These are phyloP conservation scores for Serendipita sp. DNA, from an alignment of 768 basidiomycete genomes.

Conservation along the genomic window DNA sequence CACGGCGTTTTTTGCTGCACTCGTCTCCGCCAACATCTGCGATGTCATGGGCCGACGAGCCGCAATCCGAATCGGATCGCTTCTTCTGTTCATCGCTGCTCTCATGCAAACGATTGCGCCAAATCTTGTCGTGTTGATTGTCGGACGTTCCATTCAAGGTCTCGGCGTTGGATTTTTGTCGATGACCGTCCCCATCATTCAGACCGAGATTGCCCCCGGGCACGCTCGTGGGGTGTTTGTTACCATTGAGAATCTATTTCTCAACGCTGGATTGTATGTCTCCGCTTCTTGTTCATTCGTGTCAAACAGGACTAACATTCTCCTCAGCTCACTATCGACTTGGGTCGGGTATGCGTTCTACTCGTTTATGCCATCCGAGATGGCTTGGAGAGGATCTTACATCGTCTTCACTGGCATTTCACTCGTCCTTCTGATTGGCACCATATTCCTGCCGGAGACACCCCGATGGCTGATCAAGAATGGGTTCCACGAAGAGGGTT, in stretches of 20 bases:
- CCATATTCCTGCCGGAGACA: conserved; percentile 20
- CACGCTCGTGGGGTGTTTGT: conserved; percentile 8
- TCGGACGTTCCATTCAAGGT: conserved; percentile 33
- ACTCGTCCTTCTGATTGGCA: neutral
- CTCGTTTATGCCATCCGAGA: conserved; percentile 6
- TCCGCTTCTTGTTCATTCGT: neutral
- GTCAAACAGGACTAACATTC: neutral
- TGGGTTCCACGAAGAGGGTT: conserved; percentile 8
- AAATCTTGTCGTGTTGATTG: conserved; percentile 25
- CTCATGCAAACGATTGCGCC: conserved; percentile 36
- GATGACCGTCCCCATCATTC: conserved; percentile 8
- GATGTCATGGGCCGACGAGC: conserved; percentile 37
- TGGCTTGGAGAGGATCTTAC: conserved; percentile 9
- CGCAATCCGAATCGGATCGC: conserved; percentile 34
- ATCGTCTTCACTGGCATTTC: neutral
- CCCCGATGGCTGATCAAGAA: conserved; percentile 18
- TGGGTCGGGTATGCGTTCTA: conserved; percentile 21
- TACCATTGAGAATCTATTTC: conserved; percentile 30
- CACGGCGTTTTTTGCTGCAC: conserved; percentile 33
- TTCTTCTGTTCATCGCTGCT: conserved; percentile 34
- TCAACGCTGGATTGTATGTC: conserved; percentile 21
- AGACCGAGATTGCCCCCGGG: conserved; percentile 7
- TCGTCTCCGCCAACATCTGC: conserved; percentile 33
- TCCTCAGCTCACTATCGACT: neutral
- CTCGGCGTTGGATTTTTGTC: conserved; percentile 19